A percentile compares a stretch with the other conserved stretches of the same genome.
These are phyloP conservation scores for Arthrobotrys conoides DNA, from an alignment of 2,329 filamentous ascomycete genomes.

Conservation along the genomic window DNA sequence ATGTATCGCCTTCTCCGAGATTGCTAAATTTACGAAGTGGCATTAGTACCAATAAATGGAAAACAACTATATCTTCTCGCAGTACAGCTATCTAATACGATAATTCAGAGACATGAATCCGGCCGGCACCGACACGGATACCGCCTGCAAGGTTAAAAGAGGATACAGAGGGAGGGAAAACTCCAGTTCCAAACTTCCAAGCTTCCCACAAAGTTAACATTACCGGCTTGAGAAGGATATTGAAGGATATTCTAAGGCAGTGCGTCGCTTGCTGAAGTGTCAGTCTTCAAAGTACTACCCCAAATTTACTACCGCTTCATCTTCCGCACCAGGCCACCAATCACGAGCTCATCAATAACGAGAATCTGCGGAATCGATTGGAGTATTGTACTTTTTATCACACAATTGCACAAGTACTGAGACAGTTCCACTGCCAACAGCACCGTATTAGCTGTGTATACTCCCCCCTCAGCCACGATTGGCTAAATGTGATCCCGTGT, in stretches of 20 bases:
- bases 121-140: background rate
- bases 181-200: background rate
- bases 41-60: background rate
- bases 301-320: background rate
- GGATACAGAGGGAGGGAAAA: too few species aligned
- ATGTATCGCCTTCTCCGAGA: background rate
- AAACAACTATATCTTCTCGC: background rate
- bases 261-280: conserved; percentile 32
- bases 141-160: background rate
- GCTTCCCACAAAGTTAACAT: background rate
- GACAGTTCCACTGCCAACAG: conserved; percentile 16
- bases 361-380: background rate
- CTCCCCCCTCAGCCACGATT: background rate
- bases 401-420: conserved; percentile 9
- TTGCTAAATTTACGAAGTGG: background rate
- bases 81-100: background rate
- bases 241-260: background rate
- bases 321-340: conserved; percentile 9
- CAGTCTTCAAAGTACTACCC: conserved; percentile 10
- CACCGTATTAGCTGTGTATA: background rate
- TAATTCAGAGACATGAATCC: background rate
- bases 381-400: conserved; percentile 1
- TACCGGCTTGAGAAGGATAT: conserved; percentile 17
- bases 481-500: background rate
- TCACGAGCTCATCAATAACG: background rate